These are phyloP conservation scores for Pseudognaphalium luteoalbum DNA, from an alignment of 129 eudicot genomes.

Conservation along the genomic window DNA sequence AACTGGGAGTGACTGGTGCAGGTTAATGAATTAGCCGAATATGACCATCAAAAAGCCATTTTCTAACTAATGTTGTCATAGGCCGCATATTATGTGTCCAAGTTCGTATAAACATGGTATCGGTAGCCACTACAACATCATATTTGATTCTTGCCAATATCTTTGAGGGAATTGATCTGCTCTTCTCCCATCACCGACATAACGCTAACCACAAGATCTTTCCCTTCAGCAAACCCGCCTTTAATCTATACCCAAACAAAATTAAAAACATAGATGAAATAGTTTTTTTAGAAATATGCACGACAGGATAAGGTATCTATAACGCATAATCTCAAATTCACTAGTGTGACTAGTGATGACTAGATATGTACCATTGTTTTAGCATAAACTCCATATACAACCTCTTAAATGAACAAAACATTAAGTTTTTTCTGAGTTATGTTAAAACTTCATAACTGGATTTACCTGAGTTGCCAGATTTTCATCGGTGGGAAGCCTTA, in stretches of 20 bases:
- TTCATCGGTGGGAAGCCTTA: constrained; percentile 40
- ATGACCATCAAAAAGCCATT: neutral
- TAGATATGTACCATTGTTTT: neutral
- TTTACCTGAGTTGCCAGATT: constrained; percentile 30
- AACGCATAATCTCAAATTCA: neutral
- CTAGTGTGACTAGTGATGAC: neutral
- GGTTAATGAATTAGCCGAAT: neutral
- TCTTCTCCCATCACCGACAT: constrained; percentile 18
- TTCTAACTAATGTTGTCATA: neutral
- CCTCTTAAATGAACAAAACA: neutral
- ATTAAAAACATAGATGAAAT: neutral
- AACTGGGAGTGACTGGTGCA: neutral
- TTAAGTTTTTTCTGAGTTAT: neutral
- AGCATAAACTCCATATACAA: neutral
- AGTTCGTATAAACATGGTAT: neutral
- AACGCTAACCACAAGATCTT: constrained; percentile 1
- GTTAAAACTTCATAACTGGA: neutral
- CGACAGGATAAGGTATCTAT: neutral
- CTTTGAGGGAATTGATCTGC: constrained; percentile 11
- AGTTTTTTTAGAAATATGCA: neutral
- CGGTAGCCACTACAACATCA: neutral
- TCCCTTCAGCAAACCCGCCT: constrained; percentile 3
- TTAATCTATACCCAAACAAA: neutral
- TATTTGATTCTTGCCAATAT: constrained; percentile 1
- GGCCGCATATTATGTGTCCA: neutral